These are phyloP conservation scores for Rhizomucor miehei DNA, from an alignment of 371 early-diverging fungal species.

Conservation along the genomic window DNA sequence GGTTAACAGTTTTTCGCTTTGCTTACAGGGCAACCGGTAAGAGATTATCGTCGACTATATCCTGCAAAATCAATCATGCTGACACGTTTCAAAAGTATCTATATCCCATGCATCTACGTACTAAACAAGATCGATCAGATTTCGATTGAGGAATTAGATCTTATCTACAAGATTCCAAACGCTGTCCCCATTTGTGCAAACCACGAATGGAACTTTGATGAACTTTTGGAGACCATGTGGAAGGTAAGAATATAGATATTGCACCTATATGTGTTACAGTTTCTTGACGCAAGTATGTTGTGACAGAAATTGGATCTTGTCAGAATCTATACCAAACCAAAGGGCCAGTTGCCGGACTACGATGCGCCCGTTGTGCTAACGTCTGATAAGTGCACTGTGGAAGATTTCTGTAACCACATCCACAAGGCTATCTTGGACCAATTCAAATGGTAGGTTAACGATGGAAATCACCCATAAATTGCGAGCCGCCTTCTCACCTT, in stretches of 20 bases:
- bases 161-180: conserved; percentile 97
- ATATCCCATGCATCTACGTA: conserved; percentile 88
- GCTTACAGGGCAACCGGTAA: conserved; percentile 68
- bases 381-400: conserved; percentile 71
- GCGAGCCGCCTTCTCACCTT: not conserved
- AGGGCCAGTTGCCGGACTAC: conserved; percentile 98
- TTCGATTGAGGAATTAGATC: conserved; percentile 88
- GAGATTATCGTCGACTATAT: conserved; percentile 6
- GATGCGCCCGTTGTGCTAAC: conserved; percentile 94
- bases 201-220: conserved; percentile 99
- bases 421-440: conserved; percentile 95
- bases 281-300: conserved; percentile 12
- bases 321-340: conserved; percentile 97
- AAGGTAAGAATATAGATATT: conserved; percentile 29
- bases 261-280: not conserved
- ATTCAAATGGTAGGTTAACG: conserved; percentile 78
- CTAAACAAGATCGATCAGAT: conserved; percentile 97
- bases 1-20: too few species aligned
- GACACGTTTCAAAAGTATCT: conserved; percentile 35
- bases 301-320: conserved; percentile 74
- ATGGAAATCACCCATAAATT: not conserved
- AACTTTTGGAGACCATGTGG: conserved; percentile 96
- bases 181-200: conserved; percentile 97
- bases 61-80: not conserved
- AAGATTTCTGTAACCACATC: conserved; percentile 98